Conservation (phyloP, 2,329 filamentous ascomycete genomes). For the Aspergillus ochraceus region DNA sequence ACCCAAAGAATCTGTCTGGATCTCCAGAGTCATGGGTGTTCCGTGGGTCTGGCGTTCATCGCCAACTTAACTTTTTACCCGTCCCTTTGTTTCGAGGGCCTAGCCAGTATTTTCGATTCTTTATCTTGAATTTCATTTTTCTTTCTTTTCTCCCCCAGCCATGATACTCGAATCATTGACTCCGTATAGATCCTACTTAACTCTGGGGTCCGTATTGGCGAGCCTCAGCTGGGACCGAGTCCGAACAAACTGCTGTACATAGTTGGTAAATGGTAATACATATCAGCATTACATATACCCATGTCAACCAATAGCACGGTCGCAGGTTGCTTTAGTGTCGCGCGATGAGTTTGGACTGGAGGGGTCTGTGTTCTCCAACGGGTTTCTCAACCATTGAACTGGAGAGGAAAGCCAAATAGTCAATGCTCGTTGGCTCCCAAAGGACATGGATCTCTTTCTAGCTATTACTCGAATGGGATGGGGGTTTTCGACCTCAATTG, state of each 20-base stretch:
- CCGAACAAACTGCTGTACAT: too few relatives aligned
- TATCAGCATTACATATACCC: neutral
- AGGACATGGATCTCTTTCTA: neutral
- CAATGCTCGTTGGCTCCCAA: neutral
- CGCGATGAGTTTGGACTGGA: neutral
- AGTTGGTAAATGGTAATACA: too few relatives aligned
- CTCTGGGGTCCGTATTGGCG: neutral
- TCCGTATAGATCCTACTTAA: too few relatives aligned
- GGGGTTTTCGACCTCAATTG: neutral
- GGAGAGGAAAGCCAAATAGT: neutral
- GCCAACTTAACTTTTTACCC: neutral
- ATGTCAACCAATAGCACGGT: neutral
- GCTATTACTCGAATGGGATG: neutral
- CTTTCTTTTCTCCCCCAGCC: neutral
- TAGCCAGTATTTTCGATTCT: neutral
- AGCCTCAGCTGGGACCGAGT: neutral
- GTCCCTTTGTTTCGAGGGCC: neutral
- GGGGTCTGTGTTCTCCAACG: neutral
- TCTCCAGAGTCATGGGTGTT: constrained; percentile 10
- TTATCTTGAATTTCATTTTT: neutral
- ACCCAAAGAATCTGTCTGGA: constrained; percentile 2
- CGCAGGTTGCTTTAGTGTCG: neutral
- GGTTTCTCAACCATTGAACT: too few relatives aligned
- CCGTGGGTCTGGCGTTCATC: constrained; percentile 12
- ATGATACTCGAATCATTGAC: neutral